These are phyloP conservation scores for Pseudopyricularia cyperi DNA, from an alignment of 2,329 filamentous ascomycete genomes.

Conservation along the genomic window DNA sequence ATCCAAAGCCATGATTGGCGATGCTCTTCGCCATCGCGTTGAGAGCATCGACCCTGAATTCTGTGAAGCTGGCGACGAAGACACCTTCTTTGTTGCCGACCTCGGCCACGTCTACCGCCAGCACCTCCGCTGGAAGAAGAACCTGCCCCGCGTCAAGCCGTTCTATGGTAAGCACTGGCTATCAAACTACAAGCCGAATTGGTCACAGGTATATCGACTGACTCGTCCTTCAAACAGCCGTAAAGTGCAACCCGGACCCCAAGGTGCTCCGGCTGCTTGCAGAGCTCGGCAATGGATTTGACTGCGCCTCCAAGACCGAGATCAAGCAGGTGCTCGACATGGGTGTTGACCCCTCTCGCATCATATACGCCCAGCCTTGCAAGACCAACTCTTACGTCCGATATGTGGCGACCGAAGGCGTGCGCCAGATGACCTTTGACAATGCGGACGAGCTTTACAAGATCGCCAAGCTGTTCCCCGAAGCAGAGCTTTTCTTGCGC, in stretches of 20 bases:
- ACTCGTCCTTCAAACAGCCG: slow-evolving; percentile 39
- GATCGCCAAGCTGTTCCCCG: slow-evolving; percentile 82
- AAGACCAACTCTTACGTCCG: slow-evolving; percentile 98
- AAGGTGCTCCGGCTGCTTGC: slow-evolving; percentile 80
- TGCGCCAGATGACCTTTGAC: slow-evolving; percentile 99
- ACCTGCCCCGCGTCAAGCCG: slow-evolving; percentile 81
- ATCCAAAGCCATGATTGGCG: slow-evolving; percentile 72
- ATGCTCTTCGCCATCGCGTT: slow-evolving; percentile 76
- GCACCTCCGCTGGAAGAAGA: slow-evolving; percentile 95
- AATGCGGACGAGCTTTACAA: slow-evolving; percentile 97
- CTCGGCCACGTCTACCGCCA: slow-evolving; percentile 98
- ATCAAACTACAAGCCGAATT: background rate
- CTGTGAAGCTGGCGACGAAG: slow-evolving; percentile 87
- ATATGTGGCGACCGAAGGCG: slow-evolving; percentile 70
- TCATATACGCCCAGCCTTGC: slow-evolving; percentile 98
- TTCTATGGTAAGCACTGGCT: slow-evolving; percentile 64
- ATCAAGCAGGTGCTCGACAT: slow-evolving; percentile 82
- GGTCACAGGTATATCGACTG: background rate
- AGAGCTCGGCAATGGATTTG: slow-evolving; percentile 84
- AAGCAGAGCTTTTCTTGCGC: slow-evolving; percentile 82
- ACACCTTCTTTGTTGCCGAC: slow-evolving; percentile 96
- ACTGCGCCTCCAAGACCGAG: slow-evolving; percentile 95
- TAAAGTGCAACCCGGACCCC: slow-evolving; percentile 97
- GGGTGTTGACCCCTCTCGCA: slow-evolving; percentile 74
- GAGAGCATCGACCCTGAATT: slow-evolving; percentile 72